A percentile compares a stretch with the other conserved stretches of the same genome.
phyloP scores from a whole-genome alignment of 2,329 filamentous ascomycete species.

The Diaporthe eres region DNA sequence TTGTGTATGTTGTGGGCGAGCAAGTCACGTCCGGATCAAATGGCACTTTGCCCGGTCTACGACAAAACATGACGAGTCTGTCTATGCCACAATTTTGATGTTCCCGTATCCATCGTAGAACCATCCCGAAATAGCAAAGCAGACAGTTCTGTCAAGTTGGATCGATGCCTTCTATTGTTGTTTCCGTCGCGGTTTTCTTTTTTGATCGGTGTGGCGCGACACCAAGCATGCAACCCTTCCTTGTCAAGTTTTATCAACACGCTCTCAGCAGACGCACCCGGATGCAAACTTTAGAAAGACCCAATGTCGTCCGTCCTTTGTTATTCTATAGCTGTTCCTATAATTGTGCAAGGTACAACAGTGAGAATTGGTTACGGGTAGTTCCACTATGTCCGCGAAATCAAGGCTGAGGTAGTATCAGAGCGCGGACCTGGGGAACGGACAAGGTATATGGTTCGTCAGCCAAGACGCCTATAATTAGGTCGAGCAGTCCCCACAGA shows the following conservation, averaged over 20 bases:
- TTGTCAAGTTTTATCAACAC: neutral
- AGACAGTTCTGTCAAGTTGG: too few species aligned
- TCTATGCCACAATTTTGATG: too few species aligned
- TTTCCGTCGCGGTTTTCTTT: too few species aligned
- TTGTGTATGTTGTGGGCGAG: too few species aligned
- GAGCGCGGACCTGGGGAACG: neutral
- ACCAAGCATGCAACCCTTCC: neutral
- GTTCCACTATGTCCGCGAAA: neutral
- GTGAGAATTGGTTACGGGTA: neutral
- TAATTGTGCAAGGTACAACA: neutral
- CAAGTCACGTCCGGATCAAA: too few species aligned
- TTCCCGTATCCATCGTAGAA: too few species aligned
- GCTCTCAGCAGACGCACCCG: too few species aligned
- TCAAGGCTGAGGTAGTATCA: slow-evolving; percentile 13
- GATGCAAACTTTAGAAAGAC: neutral
- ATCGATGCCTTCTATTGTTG: too few species aligned
- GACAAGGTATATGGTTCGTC: neutral
- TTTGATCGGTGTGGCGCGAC: too few species aligned
- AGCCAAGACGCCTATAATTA: slow-evolving; percentile 8
- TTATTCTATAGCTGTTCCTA: neutral
- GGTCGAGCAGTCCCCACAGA: slow-evolving; percentile 4
- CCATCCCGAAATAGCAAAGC: too few species aligned
- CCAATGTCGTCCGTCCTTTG: neutral
- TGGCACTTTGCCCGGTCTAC: too few species aligned
- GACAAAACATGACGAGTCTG: too few species aligned